Conservation (phyloP, 2,329 filamentous ascomycete species). For the Taxawa tesnikishii region DNA sequence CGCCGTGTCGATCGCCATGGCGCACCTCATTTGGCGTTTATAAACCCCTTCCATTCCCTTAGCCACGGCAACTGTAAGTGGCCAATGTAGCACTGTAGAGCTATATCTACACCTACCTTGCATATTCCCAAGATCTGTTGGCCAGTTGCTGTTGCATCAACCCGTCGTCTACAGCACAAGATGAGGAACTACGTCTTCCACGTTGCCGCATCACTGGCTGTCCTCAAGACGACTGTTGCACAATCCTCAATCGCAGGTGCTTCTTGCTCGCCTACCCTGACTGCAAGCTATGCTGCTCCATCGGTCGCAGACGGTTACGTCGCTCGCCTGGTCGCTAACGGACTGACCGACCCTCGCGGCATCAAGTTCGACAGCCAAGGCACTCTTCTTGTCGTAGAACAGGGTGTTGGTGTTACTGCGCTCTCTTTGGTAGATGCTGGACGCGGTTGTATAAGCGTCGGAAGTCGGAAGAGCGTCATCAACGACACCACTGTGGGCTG, state of each 20-base stretch:
- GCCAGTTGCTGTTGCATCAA: too few relatives aligned
- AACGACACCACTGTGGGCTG: background rate
- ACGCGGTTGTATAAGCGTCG: constrained; percentile 6
- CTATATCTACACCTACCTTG: too few relatives aligned
- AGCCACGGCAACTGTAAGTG: too few relatives aligned
- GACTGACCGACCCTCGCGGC: constrained; percentile 30
- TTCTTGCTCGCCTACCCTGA: background rate
- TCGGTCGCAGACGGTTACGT: constrained; percentile 29
- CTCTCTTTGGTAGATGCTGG: constrained; percentile 18
- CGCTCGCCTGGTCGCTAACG: constrained; percentile 33
- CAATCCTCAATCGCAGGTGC: background rate
- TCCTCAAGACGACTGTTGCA: background rate
- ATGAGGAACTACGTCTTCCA: background rate
- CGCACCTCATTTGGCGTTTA: too few relatives aligned
- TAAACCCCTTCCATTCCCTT: too few relatives aligned
- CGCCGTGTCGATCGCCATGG: too few relatives aligned
- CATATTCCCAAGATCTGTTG: too few relatives aligned
- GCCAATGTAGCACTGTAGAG: too few relatives aligned
- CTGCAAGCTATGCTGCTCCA: constrained; percentile 11
- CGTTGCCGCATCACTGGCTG: background rate
- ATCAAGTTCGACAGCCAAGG: constrained; percentile 36
- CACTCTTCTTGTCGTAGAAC: constrained; percentile 37
- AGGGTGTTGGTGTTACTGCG: constrained; percentile 20
- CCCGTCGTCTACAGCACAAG: background rate
- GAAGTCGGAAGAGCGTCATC: constrained; percentile 1